Base-by-base conservation (phyloP, 2,329 filamentous ascomycete genomes). In the Coniella lustricola region DNA sequence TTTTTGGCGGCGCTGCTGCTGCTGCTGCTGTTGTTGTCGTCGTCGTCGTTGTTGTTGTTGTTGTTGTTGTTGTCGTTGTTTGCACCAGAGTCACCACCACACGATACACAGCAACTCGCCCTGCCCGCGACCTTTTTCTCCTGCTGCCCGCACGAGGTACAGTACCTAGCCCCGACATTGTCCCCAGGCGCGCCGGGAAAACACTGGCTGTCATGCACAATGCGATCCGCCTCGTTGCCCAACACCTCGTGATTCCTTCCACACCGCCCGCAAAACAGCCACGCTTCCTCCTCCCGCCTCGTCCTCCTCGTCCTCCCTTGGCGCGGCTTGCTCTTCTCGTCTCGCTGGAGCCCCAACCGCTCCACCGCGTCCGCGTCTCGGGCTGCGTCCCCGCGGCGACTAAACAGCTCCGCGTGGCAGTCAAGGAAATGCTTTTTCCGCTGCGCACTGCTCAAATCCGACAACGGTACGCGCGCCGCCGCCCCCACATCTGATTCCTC, bases 361-460 rank as follows among this genome's bases (percentile, higher is more conserved):
- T 34, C 48, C 22, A 25, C n/a, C 7, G 44, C 33, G n/a, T 35
- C 21, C 9, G 17, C 34, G 35, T 49, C 41, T 10, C 17, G 17
- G 9, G 18, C 21, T 2, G 34, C 14, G 32, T 54, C 52, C 9
- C 44, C 52, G 21, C 42, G 31, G 12, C 35, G 17, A 33, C 44
- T 41, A 25, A 59, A 44, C 25, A 53, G 17, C 31, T 57, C 49
- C 7, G 34, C 34, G 45, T 71, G 68, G 14, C 62, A 56, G 7
- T 46, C 34, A 7, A 56, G 50, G 16, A 67, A 55, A 46, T 71
- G 68, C 9, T 44, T 38, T 4, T 48, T 42, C 17, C 53, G 57
- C 48, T 63, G 56, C 13, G 57, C 46, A 0, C 42, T 29, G 9
- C 53, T 44, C 64, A 62, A 68, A 49, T 63, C 57, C 36, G 53